Conservation (phyloP, 495 filamentous ascomycete genomes). For the Daldinia decipiens region DNA sequence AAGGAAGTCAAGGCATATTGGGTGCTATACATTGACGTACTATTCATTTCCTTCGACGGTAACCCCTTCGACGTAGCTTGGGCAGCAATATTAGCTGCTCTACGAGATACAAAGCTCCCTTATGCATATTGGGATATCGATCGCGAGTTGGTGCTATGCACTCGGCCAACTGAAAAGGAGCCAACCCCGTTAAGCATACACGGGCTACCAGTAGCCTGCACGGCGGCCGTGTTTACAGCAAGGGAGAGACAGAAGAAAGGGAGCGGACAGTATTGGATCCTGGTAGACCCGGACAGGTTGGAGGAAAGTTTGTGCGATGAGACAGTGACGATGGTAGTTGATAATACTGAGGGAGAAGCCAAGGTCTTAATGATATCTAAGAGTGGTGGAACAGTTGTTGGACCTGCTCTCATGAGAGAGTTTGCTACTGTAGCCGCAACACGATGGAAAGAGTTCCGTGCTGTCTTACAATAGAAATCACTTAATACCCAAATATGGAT, state of each 20-base stretch:
- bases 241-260: conserved; percentile 65
- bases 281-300: conserved; percentile 88
- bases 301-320: conserved; percentile 87
- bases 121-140: conserved; percentile 87
- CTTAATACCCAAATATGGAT: conserved; percentile 35
- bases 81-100: conserved; percentile 83
- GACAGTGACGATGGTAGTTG: conserved; percentile 75
- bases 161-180: conserved; percentile 56
- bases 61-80: conserved; percentile 92
- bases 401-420: conserved; percentile 53
- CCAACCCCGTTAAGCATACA: conserved; percentile 61
- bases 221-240: conserved; percentile 77
- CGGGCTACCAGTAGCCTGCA: conserved; percentile 76
- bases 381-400: conserved; percentile 70
- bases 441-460: conserved; percentile 56
- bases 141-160: conserved; percentile 79
- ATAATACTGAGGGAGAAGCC: conserved; percentile 63
- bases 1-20: conserved; percentile 83
- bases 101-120: conserved; percentile 82
- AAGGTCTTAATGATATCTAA: conserved; percentile 79
- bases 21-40: conserved; percentile 90
- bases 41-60: conserved; percentile 90
- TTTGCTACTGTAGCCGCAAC: conserved; percentile 52
- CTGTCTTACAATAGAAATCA: conserved; percentile 30
- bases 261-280: conserved; percentile 71